Evolutionary conservation across 148 eudicot genomes (phyloP).

Genomic region (Rhododendron vialii): DNA sequence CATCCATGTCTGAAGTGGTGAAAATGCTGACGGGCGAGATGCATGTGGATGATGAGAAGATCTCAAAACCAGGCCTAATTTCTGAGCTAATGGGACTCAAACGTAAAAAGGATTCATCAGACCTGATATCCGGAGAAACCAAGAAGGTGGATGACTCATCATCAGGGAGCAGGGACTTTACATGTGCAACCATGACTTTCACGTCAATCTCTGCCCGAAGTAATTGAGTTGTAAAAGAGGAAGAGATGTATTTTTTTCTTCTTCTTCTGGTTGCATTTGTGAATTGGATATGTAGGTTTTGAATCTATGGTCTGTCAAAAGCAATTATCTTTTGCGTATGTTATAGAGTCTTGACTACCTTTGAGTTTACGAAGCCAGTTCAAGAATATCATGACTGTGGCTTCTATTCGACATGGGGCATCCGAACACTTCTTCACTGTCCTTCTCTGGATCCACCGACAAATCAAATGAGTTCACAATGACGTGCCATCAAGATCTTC

Average conservation of each 20-base stretch:
- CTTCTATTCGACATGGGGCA: background rate
- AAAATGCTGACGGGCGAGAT: constrained; percentile 58
- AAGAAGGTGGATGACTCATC: constrained; percentile 20
- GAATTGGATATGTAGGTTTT: background rate
- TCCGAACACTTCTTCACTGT: background rate
- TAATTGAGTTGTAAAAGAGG: constrained; percentile 19
- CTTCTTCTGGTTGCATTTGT: background rate
- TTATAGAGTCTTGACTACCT: background rate
- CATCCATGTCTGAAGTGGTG: constrained; percentile 57
- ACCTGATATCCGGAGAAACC: constrained; percentile 18
- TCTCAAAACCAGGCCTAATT: constrained; percentile 46
- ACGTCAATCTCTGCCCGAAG: constrained; percentile 48
- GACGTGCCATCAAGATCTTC: background rate
- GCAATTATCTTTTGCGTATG: background rate
- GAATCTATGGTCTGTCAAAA: background rate
- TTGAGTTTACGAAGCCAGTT: background rate
- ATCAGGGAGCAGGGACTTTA: constrained; percentile 12
- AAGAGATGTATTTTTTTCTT: background rate
- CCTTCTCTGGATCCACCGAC: background rate
- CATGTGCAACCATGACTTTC: constrained; percentile 47
- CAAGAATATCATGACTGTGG: background rate
- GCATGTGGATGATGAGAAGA: constrained; percentile 22
- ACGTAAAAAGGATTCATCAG: constrained; percentile 22
- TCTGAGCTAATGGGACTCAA: constrained; percentile 28
- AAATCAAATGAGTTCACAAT: background rate